Conservation (phyloP, 306 rosid species). For the Malus sieversii region DNA sequence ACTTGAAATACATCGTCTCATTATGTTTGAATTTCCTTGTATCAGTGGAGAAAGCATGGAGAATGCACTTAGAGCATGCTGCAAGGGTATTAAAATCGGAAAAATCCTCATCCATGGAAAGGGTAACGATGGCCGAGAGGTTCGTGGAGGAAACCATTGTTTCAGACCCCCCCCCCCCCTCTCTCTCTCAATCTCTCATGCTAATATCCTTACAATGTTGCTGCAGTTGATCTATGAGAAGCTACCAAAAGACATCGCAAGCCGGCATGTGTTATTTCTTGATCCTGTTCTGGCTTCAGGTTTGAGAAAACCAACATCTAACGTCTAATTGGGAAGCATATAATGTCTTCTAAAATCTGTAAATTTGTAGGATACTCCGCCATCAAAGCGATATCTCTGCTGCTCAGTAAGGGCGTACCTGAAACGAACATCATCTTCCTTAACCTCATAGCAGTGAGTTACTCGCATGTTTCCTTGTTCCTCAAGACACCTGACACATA, state of each 20-base stretch:
- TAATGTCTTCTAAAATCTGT: background rate
- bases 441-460: slow-evolving; percentile 21
- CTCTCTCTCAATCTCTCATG: too few species aligned
- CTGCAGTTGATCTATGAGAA: slow-evolving; percentile 18
- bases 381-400: slow-evolving; percentile 15
- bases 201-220: background rate
- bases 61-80: slow-evolving; percentile 20
- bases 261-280: slow-evolving; percentile 19
- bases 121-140: slow-evolving; percentile 16
- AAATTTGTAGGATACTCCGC: slow-evolving; percentile 14
- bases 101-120: slow-evolving; percentile 20
- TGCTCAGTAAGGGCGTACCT: slow-evolving; percentile 19
- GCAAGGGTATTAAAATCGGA: slow-evolving; percentile 18
- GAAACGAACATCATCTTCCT: slow-evolving; percentile 20
- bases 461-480: background rate
- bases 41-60: slow-evolving; percentile 23
- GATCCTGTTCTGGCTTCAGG: slow-evolving; percentile 24
- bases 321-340: background rate
- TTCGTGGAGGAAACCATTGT: background rate
- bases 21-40: background rate
- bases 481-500: background rate
- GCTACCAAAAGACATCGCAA: slow-evolving; percentile 18
- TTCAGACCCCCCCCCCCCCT: background rate
- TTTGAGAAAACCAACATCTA: background rate
- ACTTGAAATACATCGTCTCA: background rate